Evolutionary conservation across 78 protist genomes (phyloP).

Genomic region (Dictyostelium intermedium): DNA sequence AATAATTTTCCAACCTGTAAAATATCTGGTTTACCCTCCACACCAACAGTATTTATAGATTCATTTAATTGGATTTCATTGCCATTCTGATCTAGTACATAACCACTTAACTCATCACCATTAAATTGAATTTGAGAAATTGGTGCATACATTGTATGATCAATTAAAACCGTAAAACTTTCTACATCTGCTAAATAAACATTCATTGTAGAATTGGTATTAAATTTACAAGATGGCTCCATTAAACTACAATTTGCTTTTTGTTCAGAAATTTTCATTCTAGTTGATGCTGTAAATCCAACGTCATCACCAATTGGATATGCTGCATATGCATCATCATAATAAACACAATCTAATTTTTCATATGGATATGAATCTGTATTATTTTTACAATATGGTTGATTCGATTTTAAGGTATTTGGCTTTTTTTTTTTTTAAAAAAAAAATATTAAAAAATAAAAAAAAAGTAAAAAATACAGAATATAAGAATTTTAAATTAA

Average conservation of each 20-base stretch:
- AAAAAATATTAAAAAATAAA: background rate
- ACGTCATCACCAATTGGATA: constrained; percentile 37
- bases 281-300: constrained; percentile 1
- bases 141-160: constrained; percentile 64
- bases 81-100: constrained; percentile 1
- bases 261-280: background rate
- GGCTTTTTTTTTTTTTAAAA: background rate
- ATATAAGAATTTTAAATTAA: too few relatives aligned
- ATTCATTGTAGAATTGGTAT: background rate
- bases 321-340: constrained; percentile 14
- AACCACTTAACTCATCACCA: constrained; percentile 18
- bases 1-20: background rate
- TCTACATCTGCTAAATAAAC: constrained; percentile 61
- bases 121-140: constrained; percentile 10
- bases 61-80: constrained; percentile 14
- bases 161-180: constrained; percentile 31
- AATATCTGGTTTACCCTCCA: constrained; percentile 29
- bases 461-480: background rate
- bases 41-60: background rate
- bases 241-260: background rate
- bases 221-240: background rate
- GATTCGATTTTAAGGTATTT: background rate
- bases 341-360: constrained; percentile 22
- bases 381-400: constrained; percentile 27
- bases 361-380: background rate